Percentiles rank a stretch among this genome's conserved stretches.
These are phyloP conservation scores for Fraxinus nigra DNA, from an alignment of 305 asterid species.

Conservation along the genomic window DNA sequence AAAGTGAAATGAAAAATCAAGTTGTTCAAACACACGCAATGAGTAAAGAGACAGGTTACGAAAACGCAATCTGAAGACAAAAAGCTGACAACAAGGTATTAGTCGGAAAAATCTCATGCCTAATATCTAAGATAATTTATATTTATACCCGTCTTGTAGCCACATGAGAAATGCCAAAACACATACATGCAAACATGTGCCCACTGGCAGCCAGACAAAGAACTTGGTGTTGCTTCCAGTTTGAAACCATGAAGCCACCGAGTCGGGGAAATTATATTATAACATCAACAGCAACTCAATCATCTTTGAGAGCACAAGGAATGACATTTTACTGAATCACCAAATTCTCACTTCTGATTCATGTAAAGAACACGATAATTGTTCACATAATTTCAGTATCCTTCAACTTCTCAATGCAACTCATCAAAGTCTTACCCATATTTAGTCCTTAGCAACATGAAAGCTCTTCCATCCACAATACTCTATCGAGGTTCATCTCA, in stretches of 20 bases:
- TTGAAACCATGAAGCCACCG: not conserved
- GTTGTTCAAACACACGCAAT: not conserved
- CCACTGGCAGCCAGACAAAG: not conserved
- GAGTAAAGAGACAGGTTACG: not conserved
- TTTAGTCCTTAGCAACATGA: not conserved
- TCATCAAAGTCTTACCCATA: not conserved
- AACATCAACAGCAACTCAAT: not conserved
- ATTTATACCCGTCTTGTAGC: not conserved
- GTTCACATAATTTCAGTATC: not conserved
- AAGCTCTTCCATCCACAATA: not conserved
- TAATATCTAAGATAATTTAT: not conserved
- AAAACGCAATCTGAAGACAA: not conserved
- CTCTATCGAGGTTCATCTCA: not conserved
- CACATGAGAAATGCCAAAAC: not conserved
- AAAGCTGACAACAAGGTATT: not conserved
- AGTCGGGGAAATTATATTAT: not conserved
- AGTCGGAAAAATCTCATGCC: not conserved
- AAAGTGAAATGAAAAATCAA: not conserved
- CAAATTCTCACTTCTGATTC: not conserved
- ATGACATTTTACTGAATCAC: not conserved
- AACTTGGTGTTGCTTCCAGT: not conserved
- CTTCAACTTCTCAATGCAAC: not conserved
- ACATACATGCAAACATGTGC: not conserved
- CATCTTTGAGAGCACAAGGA: not conserved
- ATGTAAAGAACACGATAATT: not conserved